Evolutionary conservation across 164 flowering plant species (phyloP).

Genomic region (Vitis cinerea): DNA sequence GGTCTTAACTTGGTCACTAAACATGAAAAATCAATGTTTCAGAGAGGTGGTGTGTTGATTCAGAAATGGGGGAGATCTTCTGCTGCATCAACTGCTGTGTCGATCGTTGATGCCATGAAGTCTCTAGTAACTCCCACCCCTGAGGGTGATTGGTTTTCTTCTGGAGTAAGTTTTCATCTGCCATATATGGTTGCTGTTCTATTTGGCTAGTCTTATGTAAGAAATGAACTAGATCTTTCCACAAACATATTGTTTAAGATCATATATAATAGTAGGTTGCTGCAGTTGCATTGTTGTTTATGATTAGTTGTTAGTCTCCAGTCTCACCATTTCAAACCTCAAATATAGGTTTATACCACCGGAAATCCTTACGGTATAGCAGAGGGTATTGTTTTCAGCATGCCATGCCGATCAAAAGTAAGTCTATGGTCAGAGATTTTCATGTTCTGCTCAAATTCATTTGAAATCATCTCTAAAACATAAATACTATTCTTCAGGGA

Average conservation of each 20-base stretch:
- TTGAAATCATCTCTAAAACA: neutral
- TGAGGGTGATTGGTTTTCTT: conserved; percentile 95
- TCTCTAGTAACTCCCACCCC: conserved; percentile 93
- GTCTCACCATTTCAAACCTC: conserved; percentile 10
- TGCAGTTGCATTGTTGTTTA: no score
- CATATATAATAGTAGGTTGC: neutral
- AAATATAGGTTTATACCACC: conserved; percentile 73
- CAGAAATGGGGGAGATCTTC: conserved; percentile 99
- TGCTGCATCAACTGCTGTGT: conserved; percentile 97
- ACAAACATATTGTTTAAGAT: no score
- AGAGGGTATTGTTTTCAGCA: conserved; percentile 91
- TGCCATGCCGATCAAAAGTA: conserved; percentile 98
- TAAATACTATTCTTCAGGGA: conserved; percentile 44
- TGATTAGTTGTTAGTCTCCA: neutral
- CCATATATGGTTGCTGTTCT: neutral
- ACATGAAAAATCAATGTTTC: conserved; percentile 18
- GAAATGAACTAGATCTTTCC: no score
- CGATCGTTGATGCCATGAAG: conserved; percentile 83
- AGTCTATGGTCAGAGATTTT: conserved; percentile 8
- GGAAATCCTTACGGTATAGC: conserved; percentile 98
- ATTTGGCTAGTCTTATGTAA: no score
- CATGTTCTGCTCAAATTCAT: neutral
- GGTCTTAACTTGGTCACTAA: no score
- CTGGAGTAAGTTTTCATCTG: conserved; percentile 63
- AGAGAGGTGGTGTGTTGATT: conserved; percentile 95